phyloP scores from a whole-genome alignment of 257 asterid genomes.

The Thymus quinquecostatus region DNA sequence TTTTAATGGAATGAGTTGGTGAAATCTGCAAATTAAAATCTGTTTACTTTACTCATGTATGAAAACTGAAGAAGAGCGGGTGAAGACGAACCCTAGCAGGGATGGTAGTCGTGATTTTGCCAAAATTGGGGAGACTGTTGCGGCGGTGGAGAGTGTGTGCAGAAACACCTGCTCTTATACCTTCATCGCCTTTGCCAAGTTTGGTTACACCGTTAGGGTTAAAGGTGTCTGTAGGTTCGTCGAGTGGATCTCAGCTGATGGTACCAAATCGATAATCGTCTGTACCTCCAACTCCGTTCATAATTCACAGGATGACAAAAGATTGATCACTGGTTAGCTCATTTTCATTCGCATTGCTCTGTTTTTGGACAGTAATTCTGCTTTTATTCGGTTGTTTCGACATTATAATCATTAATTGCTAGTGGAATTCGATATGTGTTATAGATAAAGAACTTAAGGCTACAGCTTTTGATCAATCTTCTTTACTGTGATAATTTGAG shows the following conservation, averaged over 20 bases:
- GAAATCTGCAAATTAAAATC: conserved; percentile 7
- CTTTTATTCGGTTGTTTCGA: not conserved
- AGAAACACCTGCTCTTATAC: conserved; percentile 31
- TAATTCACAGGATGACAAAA: conserved; percentile 38
- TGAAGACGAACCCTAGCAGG: not conserved
- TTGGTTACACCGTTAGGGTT: conserved; percentile 37
- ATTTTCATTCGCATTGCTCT: not conserved
- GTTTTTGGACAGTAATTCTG: not conserved
- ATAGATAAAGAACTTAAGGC: not conserved
- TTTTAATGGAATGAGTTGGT: not conserved
- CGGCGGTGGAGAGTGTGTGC: conserved; percentile 4
- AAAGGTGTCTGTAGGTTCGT: conserved; percentile 29
- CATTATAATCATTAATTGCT: not conserved
- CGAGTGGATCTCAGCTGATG: conserved; percentile 36
- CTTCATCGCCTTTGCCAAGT: conserved; percentile 33
- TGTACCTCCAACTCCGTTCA: conserved; percentile 34
- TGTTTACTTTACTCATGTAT: not conserved
- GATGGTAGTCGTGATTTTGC: not conserved
- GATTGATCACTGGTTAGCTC: conserved; percentile 45
- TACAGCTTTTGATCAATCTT: not conserved
- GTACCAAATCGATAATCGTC: conserved; percentile 33
- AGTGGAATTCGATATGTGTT: not conserved
- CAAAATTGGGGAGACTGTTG: not conserved
- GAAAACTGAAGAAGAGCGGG: not conserved
- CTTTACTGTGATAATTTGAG: not conserved